phyloP scores from a whole-genome alignment of 495 filamentous ascomycete species.

The Trichoderma parareesei region DNA sequence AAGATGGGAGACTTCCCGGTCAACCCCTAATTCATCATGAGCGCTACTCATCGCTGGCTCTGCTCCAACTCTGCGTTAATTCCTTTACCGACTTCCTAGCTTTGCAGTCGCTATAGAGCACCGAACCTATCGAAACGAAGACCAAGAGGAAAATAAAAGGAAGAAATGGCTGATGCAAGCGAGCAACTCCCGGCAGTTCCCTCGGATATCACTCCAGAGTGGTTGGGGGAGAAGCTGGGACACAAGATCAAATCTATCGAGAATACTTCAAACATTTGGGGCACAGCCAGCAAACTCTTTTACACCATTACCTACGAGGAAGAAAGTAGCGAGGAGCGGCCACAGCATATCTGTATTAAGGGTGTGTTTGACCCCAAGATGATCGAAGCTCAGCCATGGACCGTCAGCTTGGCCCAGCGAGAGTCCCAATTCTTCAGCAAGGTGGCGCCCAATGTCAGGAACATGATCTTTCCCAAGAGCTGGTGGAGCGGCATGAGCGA shows the following conservation, averaged over 20 bases:
- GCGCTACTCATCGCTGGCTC: no score
- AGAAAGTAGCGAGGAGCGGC: slow-evolving; percentile 15
- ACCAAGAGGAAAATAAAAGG: neutral
- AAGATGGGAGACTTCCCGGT: no score
- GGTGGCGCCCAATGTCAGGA: slow-evolving; percentile 22
- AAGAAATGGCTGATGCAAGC: slow-evolving; percentile 13
- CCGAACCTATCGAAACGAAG: neutral
- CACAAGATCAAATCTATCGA: slow-evolving; percentile 23
- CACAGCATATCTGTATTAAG: slow-evolving; percentile 26
- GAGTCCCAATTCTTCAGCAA: slow-evolving; percentile 29
- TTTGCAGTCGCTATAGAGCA: no score
- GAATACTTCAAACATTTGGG: slow-evolving; percentile 20
- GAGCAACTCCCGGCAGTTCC: slow-evolving; percentile 17
- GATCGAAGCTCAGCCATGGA: slow-evolving; percentile 25
- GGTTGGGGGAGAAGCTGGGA: slow-evolving; percentile 23
- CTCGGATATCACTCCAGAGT: slow-evolving; percentile 21
- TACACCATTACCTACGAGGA: slow-evolving; percentile 23
- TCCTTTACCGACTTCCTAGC: no score
- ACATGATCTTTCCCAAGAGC: slow-evolving; percentile 26
- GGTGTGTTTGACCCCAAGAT: slow-evolving; percentile 27
- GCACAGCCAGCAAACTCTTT: slow-evolving; percentile 27
- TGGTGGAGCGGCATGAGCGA: slow-evolving; percentile 25
- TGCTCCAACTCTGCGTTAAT: no score
- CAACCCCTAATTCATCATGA: no score
- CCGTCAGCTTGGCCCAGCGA: slow-evolving; percentile 25